Evolutionary conservation across 768 basidiomycete genomes (phyloP), one percentile per base, ranked within the genome.

Genomic region (Chlorophyllum brunneum): DNA sequence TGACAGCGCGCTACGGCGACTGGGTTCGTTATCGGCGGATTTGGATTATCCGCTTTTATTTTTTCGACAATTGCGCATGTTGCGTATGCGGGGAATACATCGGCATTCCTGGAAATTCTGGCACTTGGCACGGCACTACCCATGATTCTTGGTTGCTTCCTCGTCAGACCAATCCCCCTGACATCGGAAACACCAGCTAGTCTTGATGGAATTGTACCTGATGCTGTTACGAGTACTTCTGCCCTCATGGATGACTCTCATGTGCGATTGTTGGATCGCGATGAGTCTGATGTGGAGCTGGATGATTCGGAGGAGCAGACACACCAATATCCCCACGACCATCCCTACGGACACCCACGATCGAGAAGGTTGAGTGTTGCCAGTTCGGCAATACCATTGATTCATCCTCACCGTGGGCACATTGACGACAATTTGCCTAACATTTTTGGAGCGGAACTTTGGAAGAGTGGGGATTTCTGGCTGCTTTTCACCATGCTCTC

Each of bases 41-140:
- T 91, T 56, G 93, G 94, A 0, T 80, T 98, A 13, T 93, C 91
- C 0, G 94, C 94, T 0, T 95, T 95, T 73, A 74, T 89, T 56
- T 97, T 95, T 68, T 88, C 90, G 10, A 77, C 83, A 1, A 68
- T 95, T 31, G 83, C 91, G 0, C 84, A 86, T 51, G 61, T 79
- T 0, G 64, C 85, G 37, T 95, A 83, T 60, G 83, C 88, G 0
- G 92, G 89, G 0, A 77, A 93, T 59, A 89, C 88, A 0, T 86
- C 85, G 0, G 77, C 82, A 1, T 87, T 95, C 60, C 68, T 98
- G 1, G 74, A 87, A 0, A 67, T 92, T 3, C 80, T 97, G 4
- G 79, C 85, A 0, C 56, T 92, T 2, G 93, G 93, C 1, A 93
- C 92, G 0, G 75, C 89, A 0, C 58, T 85, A 1, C 88, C 90